Evolutionary conservation across 1,284 basidiomycete genomes (phyloP).

Genomic region (Sparassis latifolia): DNA sequence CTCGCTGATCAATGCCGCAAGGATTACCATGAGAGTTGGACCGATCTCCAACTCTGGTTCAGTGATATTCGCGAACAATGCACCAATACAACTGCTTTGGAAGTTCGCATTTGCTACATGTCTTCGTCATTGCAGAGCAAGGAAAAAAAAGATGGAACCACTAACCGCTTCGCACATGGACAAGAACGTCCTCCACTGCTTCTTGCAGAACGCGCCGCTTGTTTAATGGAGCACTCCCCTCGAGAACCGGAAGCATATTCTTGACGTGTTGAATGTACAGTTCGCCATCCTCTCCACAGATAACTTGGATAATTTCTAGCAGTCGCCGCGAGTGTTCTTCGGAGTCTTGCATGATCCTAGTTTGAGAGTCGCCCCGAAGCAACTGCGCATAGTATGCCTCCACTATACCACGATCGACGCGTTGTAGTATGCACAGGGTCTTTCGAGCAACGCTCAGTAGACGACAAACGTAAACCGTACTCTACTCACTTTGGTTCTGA

Average conservation of each 20-base stretch:
- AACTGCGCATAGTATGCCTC: conserved; percentile 46
- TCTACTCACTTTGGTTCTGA: conserved; percentile 46
- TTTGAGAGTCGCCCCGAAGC: conserved; percentile 31
- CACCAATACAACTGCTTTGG: conserved; percentile 42
- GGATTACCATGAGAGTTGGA: conserved; percentile 58
- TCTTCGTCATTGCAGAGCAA: neutral
- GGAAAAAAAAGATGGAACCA: neutral
- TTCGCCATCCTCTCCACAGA: conserved; percentile 47
- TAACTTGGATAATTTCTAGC: conserved; percentile 50
- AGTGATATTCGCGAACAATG: conserved; percentile 41
- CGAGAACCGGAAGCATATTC: conserved; percentile 38
- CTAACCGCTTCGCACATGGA: conserved; percentile 43
- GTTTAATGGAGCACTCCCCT: conserved; percentile 27
- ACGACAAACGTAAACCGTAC: neutral
- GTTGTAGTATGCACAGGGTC: conserved; percentile 50
- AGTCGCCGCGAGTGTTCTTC: conserved; percentile 37
- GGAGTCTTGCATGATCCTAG: conserved; percentile 27
- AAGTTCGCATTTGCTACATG: conserved; percentile 37
- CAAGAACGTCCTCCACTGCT: conserved; percentile 48
- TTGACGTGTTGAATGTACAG: conserved; percentile 48
- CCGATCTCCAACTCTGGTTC: conserved; percentile 38
- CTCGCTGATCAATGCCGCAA: conserved; percentile 57
- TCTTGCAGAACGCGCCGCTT: conserved; percentile 42
- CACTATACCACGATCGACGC: conserved; percentile 51
- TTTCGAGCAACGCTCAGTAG: conserved; percentile 19